Conservation (phyloP, 140 eudicot species). For the Ambrosia hybrid region DNA sequence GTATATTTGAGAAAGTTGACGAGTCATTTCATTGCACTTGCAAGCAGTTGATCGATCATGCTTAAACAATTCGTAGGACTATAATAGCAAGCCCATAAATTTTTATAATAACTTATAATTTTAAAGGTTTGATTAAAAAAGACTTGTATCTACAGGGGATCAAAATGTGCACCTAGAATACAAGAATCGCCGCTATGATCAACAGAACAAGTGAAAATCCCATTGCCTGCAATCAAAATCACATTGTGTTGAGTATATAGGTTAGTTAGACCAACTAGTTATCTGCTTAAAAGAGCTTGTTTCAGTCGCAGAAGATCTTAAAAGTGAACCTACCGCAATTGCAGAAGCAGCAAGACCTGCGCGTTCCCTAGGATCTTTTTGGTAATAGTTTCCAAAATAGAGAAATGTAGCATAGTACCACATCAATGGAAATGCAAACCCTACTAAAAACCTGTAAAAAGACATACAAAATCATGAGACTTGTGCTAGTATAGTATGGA, state of each 20-base stretch:
- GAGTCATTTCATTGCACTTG: too few species aligned
- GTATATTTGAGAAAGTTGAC: background rate
- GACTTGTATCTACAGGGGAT: constrained; percentile 23
- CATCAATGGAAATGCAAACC: constrained; percentile 61
- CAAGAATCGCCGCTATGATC: constrained; percentile 44
- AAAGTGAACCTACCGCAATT: constrained; percentile 48
- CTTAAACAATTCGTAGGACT: background rate
- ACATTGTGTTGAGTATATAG: constrained; percentile 11
- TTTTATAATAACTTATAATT: constrained; percentile 12
- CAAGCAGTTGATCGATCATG: background rate
- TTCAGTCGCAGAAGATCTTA: background rate
- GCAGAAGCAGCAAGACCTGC: constrained; percentile 90
- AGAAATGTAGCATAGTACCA: constrained; percentile 72
- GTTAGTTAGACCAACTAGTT: too few species aligned
- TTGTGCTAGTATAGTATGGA: too few species aligned
- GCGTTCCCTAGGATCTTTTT: constrained; percentile 74
- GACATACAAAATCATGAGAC: background rate
- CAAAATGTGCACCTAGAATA: constrained; percentile 33
- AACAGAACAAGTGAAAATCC: constrained; percentile 56
- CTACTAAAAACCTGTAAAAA: constrained; percentile 56
- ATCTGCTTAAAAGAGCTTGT: background rate
- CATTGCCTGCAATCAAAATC: constrained; percentile 68
- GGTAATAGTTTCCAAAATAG: constrained; percentile 68
- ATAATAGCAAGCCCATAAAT: background rate
- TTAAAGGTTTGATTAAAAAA: constrained; percentile 12